Base-by-base conservation (phyloP, 1,139 yeast species). In the Lizanozyma gosingica region DNA sequence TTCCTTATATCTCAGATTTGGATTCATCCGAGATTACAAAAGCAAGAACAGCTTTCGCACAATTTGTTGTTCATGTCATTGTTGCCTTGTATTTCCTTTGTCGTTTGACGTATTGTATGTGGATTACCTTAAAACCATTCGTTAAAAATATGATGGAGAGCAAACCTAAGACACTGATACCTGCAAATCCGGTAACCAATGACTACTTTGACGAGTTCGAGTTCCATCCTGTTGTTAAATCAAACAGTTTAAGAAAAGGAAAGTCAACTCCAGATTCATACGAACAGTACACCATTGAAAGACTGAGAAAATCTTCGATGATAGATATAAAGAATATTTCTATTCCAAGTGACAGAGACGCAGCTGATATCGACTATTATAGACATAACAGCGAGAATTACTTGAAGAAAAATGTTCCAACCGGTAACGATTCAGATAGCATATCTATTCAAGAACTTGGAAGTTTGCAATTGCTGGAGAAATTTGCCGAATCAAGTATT, bases 31-130 rank as follows among this genome's bases (percentile, higher is more conserved):
- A 72, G 44, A 46, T 51, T 1, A 45, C 53, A 1, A 53, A 73
- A 37, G 67, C 75, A 0, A 55, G 62, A 41, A 61, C 71, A 34
- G 70, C 73, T 1, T 69, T 62, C 49, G 60, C 60, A 1, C 75
- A 72, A 40, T 52, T 71, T 22, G 35, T 60, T 4, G 55, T 73
- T 15, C 77, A 73, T 50, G 47, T 60, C 9, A 33, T 65, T 4
- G 67, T 68, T 14, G 64, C 70, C 1, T 40, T 62, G 8, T 47
- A 63, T 2, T 74, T 72, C 45, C 40, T 65, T 4, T 37, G 58
- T 14, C 68, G 65, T 39, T 57, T 67, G 43, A 18, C 58, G 2
- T 62, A 59, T 43, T 57, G 68, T 45, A 56, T 67, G 34, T 43
- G 44, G 2, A 51, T 45, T 14, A 66, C 72, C 1, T 41, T 63